A percentile compares a stretch with the other conserved stretches of the same genome.
These are phyloP conservation scores for Pterocarpus santalinus DNA, from an alignment of 306 rosid species.

Conservation along the genomic window DNA sequence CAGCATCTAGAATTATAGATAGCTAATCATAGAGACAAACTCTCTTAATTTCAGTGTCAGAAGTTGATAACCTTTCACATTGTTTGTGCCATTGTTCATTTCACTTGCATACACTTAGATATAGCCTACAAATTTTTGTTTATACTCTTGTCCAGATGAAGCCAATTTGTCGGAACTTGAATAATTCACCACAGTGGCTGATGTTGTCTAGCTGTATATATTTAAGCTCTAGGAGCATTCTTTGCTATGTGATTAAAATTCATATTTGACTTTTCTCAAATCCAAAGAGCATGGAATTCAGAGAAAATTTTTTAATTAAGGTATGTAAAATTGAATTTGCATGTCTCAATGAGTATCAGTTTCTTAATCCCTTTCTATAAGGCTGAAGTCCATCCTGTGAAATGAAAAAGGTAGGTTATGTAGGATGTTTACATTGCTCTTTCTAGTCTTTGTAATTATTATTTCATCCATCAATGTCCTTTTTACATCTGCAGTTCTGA, in stretches of 20 bases:
- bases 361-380: too few species aligned
- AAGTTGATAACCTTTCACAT: not conserved
- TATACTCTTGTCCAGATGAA: not conserved
- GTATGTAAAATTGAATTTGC: too few species aligned
- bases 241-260: not conserved
- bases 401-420: too few species aligned
- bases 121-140: not conserved
- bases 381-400: too few species aligned
- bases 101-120: not conserved
- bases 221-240: not conserved
- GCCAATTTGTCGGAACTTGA: not conserved
- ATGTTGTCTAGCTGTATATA: not conserved
- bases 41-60: not conserved
- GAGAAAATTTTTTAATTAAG: too few species aligned
- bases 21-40: slow-evolving; percentile 21
- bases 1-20: slow-evolving; percentile 27
- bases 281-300: not conserved
- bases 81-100: not conserved
- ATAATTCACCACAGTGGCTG: slow-evolving; percentile 3
- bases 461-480: not conserved
- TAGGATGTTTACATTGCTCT: too few species aligned
- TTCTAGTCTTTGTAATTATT: too few species aligned
- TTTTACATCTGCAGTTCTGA: slow-evolving; percentile 63
- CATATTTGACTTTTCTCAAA: not conserved
- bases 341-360: too few species aligned